Percentiles rank a stretch among this genome's conserved stretches.
These are phyloP conservation scores for Penicillium pancosmium DNA, from an alignment of 495 filamentous ascomycete species.

Conservation along the genomic window DNA sequence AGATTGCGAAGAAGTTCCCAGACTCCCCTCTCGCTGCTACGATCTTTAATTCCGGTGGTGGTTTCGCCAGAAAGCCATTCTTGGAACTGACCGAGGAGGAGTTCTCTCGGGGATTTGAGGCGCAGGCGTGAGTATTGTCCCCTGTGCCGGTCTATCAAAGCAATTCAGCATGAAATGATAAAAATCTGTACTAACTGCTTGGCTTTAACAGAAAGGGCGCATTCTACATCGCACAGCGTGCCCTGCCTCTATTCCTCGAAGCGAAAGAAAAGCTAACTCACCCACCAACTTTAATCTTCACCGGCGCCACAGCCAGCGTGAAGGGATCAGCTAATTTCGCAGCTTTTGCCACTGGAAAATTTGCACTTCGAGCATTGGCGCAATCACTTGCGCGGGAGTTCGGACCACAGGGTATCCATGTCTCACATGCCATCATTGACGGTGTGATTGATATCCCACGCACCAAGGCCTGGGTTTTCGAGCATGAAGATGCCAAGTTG, in stretches of 20 bases:
- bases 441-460: slow-evolving; percentile 84
- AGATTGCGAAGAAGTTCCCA: slow-evolving; percentile 60
- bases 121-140: slow-evolving; percentile 59
- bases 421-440: slow-evolving; percentile 84
- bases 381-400: slow-evolving; percentile 87
- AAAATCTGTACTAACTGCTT: too few species aligned
- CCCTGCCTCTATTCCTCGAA: slow-evolving; percentile 71
- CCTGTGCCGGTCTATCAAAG: not conserved
- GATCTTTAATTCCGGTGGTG: slow-evolving; percentile 78
- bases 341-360: slow-evolving; percentile 78
- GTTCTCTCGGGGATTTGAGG: slow-evolving; percentile 56
- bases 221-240: slow-evolving; percentile 75
- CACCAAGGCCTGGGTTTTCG: slow-evolving; percentile 62
- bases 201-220: slow-evolving; percentile 60
- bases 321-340: slow-evolving; percentile 72
- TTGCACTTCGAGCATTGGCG: slow-evolving; percentile 73
- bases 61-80: slow-evolving; percentile 77
- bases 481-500: slow-evolving; percentile 72
- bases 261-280: slow-evolving; percentile 50
- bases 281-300: slow-evolving; percentile 84
- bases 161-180: too few species aligned
- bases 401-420: slow-evolving; percentile 85
- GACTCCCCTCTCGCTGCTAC: slow-evolving; percentile 65
- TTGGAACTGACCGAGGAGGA: slow-evolving; percentile 71
- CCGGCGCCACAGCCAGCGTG: slow-evolving; percentile 80